A percentile compares a stretch with the other conserved stretches of the same genome.
phyloP scores from a whole-genome alignment of 2,329 filamentous ascomycete genomes.

The Fusarium sp. region DNA sequence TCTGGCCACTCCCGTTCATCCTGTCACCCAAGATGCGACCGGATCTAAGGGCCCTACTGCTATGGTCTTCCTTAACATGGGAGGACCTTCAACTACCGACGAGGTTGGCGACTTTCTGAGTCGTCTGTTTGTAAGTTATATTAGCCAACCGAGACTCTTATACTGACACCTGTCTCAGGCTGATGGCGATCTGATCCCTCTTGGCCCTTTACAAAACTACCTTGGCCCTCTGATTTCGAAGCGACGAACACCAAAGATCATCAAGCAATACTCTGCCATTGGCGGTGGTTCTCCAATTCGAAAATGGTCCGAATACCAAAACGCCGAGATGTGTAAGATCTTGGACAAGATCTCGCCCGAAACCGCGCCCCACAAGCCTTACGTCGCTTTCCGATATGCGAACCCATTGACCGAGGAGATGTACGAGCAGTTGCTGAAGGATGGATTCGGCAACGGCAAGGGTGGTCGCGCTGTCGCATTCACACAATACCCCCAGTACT shows the following conservation, averaged over 20 bases:
- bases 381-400: conserved; percentile 96
- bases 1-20: conserved; percentile 66
- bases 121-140: conserved; percentile 81
- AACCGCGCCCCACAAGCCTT: conserved; percentile 95
- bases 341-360: conserved; percentile 90
- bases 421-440: conserved; percentile 83
- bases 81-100: conserved; percentile 86
- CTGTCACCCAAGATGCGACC: conserved; percentile 81
- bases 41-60: conserved; percentile 85
- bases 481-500: conserved; percentile 98
- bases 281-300: conserved; percentile 98
- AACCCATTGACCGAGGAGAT: conserved; percentile 93
- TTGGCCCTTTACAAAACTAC: conserved; percentile 90
- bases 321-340: conserved; percentile 95
- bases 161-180: conserved; percentile 64
- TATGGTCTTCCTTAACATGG: conserved; percentile 99
- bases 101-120: conserved; percentile 93
- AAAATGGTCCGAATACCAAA: conserved; percentile 97
- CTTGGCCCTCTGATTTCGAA: conserved; percentile 87
- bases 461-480: conserved; percentile 97
- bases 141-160: neutral
- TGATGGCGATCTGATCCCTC: conserved; percentile 93
- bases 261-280: conserved; percentile 94
- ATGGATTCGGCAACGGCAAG: conserved; percentile 89
- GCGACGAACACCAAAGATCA: conserved; percentile 92